Evolutionary conservation across 2,329 filamentous ascomycete genomes (phyloP).

Genomic region (Hymenoscyphus occultus): DNA sequence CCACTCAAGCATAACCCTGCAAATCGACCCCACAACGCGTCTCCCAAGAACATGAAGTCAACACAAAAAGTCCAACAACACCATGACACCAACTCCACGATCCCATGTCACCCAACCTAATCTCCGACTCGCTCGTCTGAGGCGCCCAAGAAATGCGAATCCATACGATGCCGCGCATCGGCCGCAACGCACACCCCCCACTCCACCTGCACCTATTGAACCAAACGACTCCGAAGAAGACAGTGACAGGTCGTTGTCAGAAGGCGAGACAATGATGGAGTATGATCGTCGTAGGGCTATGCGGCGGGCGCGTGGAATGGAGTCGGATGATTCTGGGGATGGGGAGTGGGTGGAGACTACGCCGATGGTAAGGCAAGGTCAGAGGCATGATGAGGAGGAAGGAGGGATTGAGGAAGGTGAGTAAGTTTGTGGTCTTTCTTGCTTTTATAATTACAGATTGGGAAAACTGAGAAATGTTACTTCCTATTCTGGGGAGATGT

Average conservation of each 20-base stretch:
- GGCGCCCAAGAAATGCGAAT: slow-evolving; percentile 10
- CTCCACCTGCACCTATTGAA: no score
- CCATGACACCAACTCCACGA: slow-evolving; percentile 7
- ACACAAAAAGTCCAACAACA: not conserved
- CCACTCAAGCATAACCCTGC: no score
- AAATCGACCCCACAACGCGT: not conserved
- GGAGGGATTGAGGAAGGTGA: slow-evolving; percentile 1
- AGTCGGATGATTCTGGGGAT: no score
- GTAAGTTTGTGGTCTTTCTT: not conserved
- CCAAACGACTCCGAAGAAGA: no score
- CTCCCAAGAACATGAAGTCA: not conserved
- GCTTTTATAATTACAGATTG: not conserved
- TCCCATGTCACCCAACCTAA: not conserved
- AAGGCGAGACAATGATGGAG: no score
- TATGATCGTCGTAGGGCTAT: no score
- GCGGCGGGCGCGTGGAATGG: no score
- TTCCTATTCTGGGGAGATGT: not conserved
- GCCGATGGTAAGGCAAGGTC: no score
- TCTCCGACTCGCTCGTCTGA: slow-evolving; percentile 10
- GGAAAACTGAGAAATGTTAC: not conserved
- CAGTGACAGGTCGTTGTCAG: no score
- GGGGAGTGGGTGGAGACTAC: no score
- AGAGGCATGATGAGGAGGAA: not conserved
- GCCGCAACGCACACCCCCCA: not conserved
- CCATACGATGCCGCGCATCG: slow-evolving; percentile 10